Evolutionary conservation across 257 asterid species (phyloP), one percentile per base, ranked within the genome.

Genomic region (Solanum chiquidenum): DNA sequence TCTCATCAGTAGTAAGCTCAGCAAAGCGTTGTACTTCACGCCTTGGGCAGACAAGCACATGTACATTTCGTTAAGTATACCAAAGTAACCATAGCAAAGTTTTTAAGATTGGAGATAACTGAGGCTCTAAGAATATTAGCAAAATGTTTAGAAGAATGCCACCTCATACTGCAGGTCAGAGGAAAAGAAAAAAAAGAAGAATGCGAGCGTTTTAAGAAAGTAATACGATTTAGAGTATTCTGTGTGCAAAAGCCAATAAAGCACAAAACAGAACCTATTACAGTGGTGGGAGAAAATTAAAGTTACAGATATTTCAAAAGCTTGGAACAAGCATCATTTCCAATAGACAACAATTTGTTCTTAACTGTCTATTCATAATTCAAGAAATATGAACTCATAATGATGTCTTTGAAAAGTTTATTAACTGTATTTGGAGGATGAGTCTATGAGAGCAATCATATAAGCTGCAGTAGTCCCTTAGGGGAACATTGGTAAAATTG

Each of bases 1-100:
- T 93, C 91, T 96, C 99, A 83, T 94, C 96, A 88, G 95, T 92
- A 89, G 94, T 91, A 86, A 96, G 98, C 92, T 96, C 98, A 90
- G 85, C 79, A 92, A 96, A 94, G 88, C 98, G 96, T 88, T 92
- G 94, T 31, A 92, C 98, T 66, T 90, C 96, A 90, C 98, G 98
- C 90, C 93, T 94, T 86, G 99, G 99, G 91, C 98, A 94, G 90
- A 95, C 95, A 87, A 96, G 99, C 90, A 96, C 99, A 88, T 96
- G 98, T 95, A 72, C 66, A 82, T 89, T 72, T 85, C 14, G 98
- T 96, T 90, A 96, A 96, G 99, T 52, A 86, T 86, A 92, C 87
- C 91, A 90, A 91, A 87, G 46, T 73, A 34, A 18, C 46, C 80
- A 73, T 34, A 73, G 46, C 27, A 33, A 52, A 44, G 55, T 83